A percentile compares a stretch with the other conserved stretches of the same genome.
These are phyloP conservation scores for Paspalum vaginatum DNA, from an alignment of 176 grass and related monocot genomes.

Conservation along the genomic window DNA sequence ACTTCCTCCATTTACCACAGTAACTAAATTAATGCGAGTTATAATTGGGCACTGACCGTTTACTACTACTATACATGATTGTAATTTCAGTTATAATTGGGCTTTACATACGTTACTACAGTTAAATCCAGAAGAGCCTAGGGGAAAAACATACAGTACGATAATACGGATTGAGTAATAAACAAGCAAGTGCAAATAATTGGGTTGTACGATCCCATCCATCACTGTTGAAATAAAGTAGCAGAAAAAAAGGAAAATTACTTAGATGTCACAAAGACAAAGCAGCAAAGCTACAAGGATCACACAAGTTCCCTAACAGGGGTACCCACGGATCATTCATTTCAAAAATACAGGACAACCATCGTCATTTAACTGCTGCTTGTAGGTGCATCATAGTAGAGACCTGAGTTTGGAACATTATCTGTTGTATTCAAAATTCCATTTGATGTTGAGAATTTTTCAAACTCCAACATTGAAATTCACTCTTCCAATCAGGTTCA, in stretches of 20 bases:
- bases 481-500: slow-evolving; percentile 97
- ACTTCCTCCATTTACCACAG: neutral
- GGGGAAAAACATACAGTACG: no score
- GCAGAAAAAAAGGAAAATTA: neutral
- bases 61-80: no score
- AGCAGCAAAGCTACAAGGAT: slow-evolving; percentile 32
- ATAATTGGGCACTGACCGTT: no score
- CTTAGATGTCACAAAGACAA: slow-evolving; percentile 24
- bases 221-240: slow-evolving; percentile 64
- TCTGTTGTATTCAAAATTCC: neutral
- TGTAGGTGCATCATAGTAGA: neutral
- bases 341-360: neutral
- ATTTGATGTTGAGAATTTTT: slow-evolving; percentile 75
- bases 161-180: slow-evolving; percentile 95
- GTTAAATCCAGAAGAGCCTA: no score
- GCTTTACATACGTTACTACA: no score
- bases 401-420: neutral
- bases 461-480: slow-evolving; percentile 91
- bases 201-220: slow-evolving; percentile 99
- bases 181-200: slow-evolving; percentile 81
- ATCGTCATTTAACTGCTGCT: neutral
- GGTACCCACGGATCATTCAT: slow-evolving; percentile 3
- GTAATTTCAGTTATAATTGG: no score
- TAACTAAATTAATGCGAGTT: slow-evolving; percentile 39
- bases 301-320: slow-evolving; percentile 25